Evolutionary conservation across 1,284 basidiomycete genomes (phyloP), one percentile per base, ranked within the genome.

Genomic region (Coniophora puteana): DNA sequence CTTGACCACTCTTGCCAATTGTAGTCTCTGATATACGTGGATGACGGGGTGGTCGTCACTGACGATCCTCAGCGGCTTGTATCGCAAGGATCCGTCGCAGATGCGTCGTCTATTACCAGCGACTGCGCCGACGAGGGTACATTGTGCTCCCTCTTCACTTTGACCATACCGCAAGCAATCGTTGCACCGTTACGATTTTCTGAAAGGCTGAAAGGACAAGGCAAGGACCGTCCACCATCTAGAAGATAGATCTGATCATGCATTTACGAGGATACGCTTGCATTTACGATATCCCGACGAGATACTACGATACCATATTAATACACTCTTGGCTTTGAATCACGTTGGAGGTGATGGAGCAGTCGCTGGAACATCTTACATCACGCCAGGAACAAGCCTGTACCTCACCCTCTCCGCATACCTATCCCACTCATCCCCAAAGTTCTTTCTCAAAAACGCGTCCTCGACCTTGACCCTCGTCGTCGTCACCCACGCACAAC

Each of bases 11-110:
- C 11, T 10, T 21, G 18, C 24, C n/a, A n/a, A n/a, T n/a, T n/a
- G n/a, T 25, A 56, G 51, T 43, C 45, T n/a, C 40, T 57, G 17
- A 41, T 42, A 12, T 43, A 55, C 11, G 48, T 64, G 12, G 62
- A 60, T 3, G 71, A 72, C 38, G 69, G 66, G 5, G 51, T 52
- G 4, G 63, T 67, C 45, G 39, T 71, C 6, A 51, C 52, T 12
- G 58, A 58, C 27, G 49, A 49, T 24, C 53, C 63, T 11, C 47
- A 52, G 29, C 32, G 45, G 13, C 48, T 58, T 3, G 54, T 64
- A 1, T 31, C 43, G 22, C 28, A 56, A 20, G 59, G 59, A 7
- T 52, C 41, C 12, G 54, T 62, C 1, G 61, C 63, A 2, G 52
- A 57, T 8, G 43, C 66, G 8, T 61, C 65, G 1, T 56, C 62